Base-by-base conservation (phyloP, 2,329 filamentous ascomycete species). In the Aspergillus sp. region DNA sequence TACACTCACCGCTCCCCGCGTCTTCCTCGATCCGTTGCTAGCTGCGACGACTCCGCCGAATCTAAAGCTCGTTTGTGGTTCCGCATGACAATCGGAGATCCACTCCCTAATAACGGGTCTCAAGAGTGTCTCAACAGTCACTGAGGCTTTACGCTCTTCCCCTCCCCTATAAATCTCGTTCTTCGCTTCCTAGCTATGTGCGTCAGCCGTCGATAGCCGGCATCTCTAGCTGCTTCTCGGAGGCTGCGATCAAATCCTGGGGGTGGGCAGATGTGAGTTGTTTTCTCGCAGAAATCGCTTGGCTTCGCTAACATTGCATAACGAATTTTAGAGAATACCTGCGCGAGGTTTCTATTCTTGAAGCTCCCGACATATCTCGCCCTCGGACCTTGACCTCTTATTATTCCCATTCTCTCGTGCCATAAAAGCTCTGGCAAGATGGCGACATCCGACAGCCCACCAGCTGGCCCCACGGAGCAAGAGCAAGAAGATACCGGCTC, bases 211-310 rank as follows among this genome's bases (percentile, higher is more conserved):
- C 54, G 48, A 28, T 41, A 61, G 49, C 48, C 41, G 47, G 38
- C 23, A 41, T 28, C 48, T 46, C 38, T 47, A 13, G 43, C 38
- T 47, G 48, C 43, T 46, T 45, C 31, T 51, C 38, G 54, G 43
- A 49, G 41, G 54, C 48, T 53, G 22, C 53, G 49, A 38, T 52
- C n/a, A 23, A 28, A 34, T 31, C 47, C 11, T 38, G 46, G 54
- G 19, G 46, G 30, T 50, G 47, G 5, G 38, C 54, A 59, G 17
- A 54, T 49, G 57, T 59, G 57, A 59, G 57, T 49, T 54, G 25
- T 46, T 54, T 11, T 9, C 30, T 8, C 17, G 30, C 49, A 23
- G 43, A 45, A 59, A 4, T 43, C 43, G 8, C 13, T 54, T 15
- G 19, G 28, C 6, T 45, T 25, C n/a, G 43, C 51, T 59, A 54